Base-by-base conservation (phyloP, 176 grass and related monocot species). In the Phyllostachys edulis region DNA sequence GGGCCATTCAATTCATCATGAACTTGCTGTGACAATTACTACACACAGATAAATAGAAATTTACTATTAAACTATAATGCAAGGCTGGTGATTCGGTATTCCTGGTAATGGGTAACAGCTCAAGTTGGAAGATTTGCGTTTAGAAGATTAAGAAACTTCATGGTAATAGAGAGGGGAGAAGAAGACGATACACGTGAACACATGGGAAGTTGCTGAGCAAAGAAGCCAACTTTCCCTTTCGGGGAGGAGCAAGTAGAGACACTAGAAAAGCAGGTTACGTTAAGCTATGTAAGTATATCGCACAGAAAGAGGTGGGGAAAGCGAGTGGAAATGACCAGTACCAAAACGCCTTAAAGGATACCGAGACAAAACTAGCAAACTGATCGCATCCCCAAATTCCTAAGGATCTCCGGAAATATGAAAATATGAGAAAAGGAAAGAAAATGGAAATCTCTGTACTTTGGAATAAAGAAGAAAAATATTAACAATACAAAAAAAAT, bases 181-280 rank as follows among this genome's bases (percentile, higher is more conserved):
- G 69, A 87, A 34, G 78, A 85, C 70, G 83, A 65, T 78, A 79
- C 89, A 83, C 80, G 89, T 90, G 80, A 90, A 82, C 80, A 79
- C 34, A 82, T 87, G 23, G 51, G 84, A 57, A 75, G 82, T 86
- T 84, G 89, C 75, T 91, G 89, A 88, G 74, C 84, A 69, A 62
- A 86, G 78, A 73, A 78, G 75, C 65, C 79, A 84, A 63, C 82
- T 94, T 92, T 84, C 87, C 85, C 89, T 90, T 88, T 91, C 78
- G 55, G 60, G 84, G 18, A 84, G 59, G 80, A 90, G 71, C 80
- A 90, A 79, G 67, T 83, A 47, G 84, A 51, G 26, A 42, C 12
- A 52, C 32, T 75, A 11, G 75, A 75, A 79, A 83, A 83, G 84
- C 74, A 63, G 84, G 67, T 87, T 87, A 79, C 84, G 80, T 79